These are phyloP conservation scores for Carnegiea gigantea DNA, from an alignment of 179 eudicot genomes.

Conservation along the genomic window DNA sequence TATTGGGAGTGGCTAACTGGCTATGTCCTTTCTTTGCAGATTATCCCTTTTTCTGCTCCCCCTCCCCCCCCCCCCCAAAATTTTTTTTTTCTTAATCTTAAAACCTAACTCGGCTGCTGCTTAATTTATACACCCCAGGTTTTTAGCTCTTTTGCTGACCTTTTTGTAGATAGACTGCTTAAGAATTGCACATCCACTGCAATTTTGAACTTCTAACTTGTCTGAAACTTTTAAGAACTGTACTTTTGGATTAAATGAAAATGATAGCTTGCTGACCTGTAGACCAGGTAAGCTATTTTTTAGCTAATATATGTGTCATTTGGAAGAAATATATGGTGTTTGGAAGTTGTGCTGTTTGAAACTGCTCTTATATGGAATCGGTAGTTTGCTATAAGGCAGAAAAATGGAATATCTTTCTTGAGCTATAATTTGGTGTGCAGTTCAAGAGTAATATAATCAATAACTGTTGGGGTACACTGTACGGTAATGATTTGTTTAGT, in stretches of 20 bases:
- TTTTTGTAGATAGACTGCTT: not conserved
- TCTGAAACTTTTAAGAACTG: not conserved
- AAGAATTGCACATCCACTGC: not conserved
- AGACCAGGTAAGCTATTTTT: not conserved
- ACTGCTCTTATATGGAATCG: not conserved
- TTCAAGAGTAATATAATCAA: not conserved
- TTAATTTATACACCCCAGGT: not conserved
- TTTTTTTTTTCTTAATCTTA: not conserved
- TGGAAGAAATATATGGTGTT: not conserved
- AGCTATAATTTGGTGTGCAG: not conserved
- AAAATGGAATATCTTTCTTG: not conserved
- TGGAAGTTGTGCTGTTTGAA: not conserved
- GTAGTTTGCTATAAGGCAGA: not conserved
- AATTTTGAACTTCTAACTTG: not conserved
- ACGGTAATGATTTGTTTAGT: too few relatives aligned
- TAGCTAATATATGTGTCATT: not conserved
- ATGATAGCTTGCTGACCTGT: not conserved
- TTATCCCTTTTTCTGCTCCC: not conserved
- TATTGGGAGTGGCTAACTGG: not conserved
- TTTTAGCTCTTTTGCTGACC: not conserved
- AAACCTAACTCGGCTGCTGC: constrained; percentile 7
- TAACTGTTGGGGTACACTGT: not conserved
- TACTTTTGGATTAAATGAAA: not conserved
- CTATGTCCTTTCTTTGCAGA: not conserved
- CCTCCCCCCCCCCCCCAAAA: too few relatives aligned